phyloP scores from a whole-genome alignment of 495 filamentous ascomycete genomes.

The Podospora fimiseda region DNA sequence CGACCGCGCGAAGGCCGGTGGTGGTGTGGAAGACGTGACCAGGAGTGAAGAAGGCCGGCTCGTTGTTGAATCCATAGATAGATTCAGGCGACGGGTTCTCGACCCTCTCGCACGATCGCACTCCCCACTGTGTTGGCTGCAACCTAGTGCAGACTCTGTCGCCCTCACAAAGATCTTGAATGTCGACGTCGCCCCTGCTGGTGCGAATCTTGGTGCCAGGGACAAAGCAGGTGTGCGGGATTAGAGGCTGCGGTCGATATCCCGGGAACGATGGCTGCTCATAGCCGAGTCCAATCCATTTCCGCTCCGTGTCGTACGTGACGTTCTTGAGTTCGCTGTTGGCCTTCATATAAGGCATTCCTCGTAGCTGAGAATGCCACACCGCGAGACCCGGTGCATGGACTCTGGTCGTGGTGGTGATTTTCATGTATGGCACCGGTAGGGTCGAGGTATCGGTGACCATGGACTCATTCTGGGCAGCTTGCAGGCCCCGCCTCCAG shows the following conservation, averaged over 20 bases:
- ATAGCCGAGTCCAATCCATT: neutral
- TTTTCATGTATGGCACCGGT: neutral
- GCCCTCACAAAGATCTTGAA: neutral
- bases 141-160: neutral
- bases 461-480: neutral
- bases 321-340: neutral
- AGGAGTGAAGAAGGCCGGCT: neutral
- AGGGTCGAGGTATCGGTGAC: neutral
- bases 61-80: neutral
- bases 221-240: neutral
- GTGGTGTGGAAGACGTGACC: slow-evolving; percentile 1
- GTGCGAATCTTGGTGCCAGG: neutral
- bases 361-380: neutral
- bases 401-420: neutral
- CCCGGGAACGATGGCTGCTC: neutral
- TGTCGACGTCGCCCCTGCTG: neutral
- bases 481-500: too few relatives aligned
- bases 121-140: neutral
- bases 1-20: neutral
- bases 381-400: neutral
- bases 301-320: neutral
- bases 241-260: neutral
- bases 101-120: neutral
- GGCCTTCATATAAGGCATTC: neutral
- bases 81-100: neutral